These are phyloP conservation scores for Sicyos edulis DNA, from an alignment of 306 rosid genomes.

Conservation along the genomic window DNA sequence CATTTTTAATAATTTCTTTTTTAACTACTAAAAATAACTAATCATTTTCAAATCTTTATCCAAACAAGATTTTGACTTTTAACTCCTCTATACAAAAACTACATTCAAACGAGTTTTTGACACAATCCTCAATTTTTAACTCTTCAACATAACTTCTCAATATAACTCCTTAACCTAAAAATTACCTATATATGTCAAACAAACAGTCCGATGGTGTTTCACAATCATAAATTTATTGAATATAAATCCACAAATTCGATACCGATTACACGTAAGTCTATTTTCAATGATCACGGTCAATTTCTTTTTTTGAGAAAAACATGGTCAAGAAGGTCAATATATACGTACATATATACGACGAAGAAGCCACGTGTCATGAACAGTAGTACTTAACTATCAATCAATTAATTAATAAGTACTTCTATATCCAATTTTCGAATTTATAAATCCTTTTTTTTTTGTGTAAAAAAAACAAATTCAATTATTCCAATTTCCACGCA, in stretches of 20 bases:
- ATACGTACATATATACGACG: background rate
- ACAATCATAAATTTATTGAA: background rate
- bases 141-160: no score
- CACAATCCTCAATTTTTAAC: no score
- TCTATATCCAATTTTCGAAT: background rate
- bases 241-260: background rate
- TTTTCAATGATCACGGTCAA: background rate
- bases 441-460: background rate
- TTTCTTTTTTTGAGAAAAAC: background rate
- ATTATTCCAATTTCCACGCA: slow-evolving; percentile 21
- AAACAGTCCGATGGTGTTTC: no score
- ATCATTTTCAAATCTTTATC: no score
- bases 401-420: background rate
- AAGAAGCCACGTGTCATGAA: background rate
- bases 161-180: no score
- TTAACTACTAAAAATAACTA: no score
- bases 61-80: no score
- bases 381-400: background rate
- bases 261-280: background rate
- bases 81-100: no score
- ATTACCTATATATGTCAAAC: no score
- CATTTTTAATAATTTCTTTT: no score
- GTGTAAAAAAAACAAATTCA: background rate
- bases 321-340: background rate
- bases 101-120: no score